Evolutionary conservation across 106 monocot genomes (phyloP).

Genomic region (Amphibolis antarctica): DNA sequence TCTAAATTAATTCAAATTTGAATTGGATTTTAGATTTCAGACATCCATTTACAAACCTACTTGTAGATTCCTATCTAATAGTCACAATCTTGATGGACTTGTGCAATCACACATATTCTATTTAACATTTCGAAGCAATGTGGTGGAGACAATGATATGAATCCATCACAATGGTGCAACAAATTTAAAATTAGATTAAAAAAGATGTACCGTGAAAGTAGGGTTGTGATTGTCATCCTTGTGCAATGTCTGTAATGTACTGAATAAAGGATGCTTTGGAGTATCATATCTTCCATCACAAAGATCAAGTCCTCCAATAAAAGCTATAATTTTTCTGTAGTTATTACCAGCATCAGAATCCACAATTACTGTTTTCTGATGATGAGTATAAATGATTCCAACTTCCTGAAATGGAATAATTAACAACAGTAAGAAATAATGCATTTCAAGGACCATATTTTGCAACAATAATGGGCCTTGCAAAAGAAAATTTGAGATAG

Average conservation of each 20-base stretch:
- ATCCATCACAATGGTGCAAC: background rate
- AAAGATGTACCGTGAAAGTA: conserved; percentile 43
- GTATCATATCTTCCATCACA: conserved; percentile 91
- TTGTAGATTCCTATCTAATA: too few relatives aligned
- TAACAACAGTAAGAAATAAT: background rate
- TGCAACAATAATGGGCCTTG: too few relatives aligned
- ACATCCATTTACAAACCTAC: too few relatives aligned
- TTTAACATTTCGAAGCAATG: too few relatives aligned
- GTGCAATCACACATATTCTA: too few relatives aligned
- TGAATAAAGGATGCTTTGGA: conserved; percentile 55
- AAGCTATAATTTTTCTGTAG: conserved; percentile 67
- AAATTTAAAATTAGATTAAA: background rate
- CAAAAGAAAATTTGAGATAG: too few relatives aligned
- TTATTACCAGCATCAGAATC: conserved; percentile 73
- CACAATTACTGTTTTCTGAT: conserved; percentile 86
- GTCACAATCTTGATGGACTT: too few relatives aligned
- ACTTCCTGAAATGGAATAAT: conserved; percentile 52
- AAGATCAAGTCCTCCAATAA: conserved; percentile 88
- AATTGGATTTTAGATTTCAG: too few relatives aligned
- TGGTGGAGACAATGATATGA: too few relatives aligned
- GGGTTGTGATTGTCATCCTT: conserved; percentile 87
- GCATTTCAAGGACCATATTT: too few relatives aligned
- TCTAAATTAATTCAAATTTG: too few relatives aligned
- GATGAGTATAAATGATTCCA: conserved; percentile 81
- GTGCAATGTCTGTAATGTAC: conserved; percentile 64